phyloP scores from a whole-genome alignment of 495 filamentous ascomycete genomes.

The Hyaloscypha variabilis region DNA sequence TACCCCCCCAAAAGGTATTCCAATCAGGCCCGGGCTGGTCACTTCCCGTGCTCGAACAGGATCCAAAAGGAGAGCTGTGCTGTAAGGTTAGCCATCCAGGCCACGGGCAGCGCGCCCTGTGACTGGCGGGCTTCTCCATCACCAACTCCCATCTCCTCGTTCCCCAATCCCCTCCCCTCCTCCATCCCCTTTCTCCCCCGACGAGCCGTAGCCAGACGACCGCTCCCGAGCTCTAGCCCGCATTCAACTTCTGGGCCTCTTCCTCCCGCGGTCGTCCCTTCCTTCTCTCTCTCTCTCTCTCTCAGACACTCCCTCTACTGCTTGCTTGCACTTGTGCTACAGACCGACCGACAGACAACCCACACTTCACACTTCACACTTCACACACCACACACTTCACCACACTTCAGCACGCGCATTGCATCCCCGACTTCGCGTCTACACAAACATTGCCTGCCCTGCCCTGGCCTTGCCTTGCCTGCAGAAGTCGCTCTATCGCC shows the following conservation, averaged over 20 bases:
- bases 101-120: too few relatives aligned
- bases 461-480: neutral
- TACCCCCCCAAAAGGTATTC: too few relatives aligned
- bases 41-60: too few relatives aligned
- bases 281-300: neutral
- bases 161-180: too few relatives aligned
- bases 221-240: neutral
- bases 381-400: neutral
- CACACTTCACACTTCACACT: too few relatives aligned
- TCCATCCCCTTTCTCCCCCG: neutral
- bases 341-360: too few relatives aligned
- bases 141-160: too few relatives aligned
- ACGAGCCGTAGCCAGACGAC: neutral
- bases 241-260: neutral
- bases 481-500: neutral
- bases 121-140: too few relatives aligned
- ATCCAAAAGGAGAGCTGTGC: too few relatives aligned
- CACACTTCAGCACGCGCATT: neutral
- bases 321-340: neutral
- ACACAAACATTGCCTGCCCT: neutral
- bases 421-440: neutral
- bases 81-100: too few relatives aligned
- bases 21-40: too few relatives aligned
- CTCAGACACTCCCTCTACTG: neutral
- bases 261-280: neutral